A percentile compares a stretch with the other conserved stretches of the same genome.
Conservation (phyloP, 768 basidiomycete genomes). For the Leccinum uliginosum region DNA sequence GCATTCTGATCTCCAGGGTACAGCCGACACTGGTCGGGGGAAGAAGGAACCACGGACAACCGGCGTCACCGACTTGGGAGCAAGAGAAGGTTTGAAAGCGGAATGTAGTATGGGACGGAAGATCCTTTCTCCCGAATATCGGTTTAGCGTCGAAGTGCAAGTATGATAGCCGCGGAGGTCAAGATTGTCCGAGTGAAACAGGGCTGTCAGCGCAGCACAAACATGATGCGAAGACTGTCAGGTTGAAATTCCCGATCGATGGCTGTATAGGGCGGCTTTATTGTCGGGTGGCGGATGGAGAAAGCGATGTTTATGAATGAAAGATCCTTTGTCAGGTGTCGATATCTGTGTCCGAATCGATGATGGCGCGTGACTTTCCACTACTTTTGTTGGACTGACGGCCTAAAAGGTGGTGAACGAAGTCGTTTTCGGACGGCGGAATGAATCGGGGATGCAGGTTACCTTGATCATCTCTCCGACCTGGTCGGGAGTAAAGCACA, state of each 20-base stretch:
- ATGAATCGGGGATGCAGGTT: slow-evolving; percentile 1
- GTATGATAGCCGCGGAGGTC: background rate
- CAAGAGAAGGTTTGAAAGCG: background rate
- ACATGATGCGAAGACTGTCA: background rate
- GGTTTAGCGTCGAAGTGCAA: background rate
- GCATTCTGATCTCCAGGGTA: background rate
- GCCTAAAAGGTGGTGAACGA: background rate
- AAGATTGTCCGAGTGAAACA: background rate
- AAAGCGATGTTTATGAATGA: slow-evolving; percentile 6
- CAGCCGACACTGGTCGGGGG: background rate
- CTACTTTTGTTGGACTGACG: background rate
- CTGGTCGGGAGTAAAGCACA: slow-evolving; percentile 7
- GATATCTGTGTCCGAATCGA: slow-evolving; percentile 8
- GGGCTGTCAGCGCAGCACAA: background rate
- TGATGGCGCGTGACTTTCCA: slow-evolving; percentile 1
- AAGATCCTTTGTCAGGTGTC: slow-evolving; percentile 4
- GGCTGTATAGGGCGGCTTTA: background rate
- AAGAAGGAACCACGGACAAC: background rate
- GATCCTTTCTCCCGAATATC: background rate
- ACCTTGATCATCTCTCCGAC: slow-evolving; percentile 11
- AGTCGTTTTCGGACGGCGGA: background rate
- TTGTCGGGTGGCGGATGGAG: background rate
- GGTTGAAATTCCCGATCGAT: background rate
- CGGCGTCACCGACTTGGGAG: background rate
- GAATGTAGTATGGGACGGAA: background rate